Conservation (phyloP, 2,329 filamentous ascomycete species). For the Colletotrichum sp. region DNA sequence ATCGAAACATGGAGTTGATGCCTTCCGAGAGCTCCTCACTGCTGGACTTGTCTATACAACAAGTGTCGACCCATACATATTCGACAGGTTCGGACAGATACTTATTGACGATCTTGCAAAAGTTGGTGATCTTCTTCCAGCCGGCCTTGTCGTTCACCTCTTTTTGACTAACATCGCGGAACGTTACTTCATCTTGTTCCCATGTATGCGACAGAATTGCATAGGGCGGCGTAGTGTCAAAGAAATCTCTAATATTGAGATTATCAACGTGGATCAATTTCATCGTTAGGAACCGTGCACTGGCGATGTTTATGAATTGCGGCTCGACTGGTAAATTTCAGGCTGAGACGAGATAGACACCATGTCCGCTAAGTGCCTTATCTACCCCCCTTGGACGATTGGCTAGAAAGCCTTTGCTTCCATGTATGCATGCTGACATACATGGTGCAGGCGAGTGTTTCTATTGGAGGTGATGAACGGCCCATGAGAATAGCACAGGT, state of each 20-base stretch:
- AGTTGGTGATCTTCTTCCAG: background rate
- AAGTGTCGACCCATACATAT: constrained; percentile 22
- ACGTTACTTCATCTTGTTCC: background rate
- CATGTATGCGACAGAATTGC: background rate
- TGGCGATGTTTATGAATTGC: background rate
- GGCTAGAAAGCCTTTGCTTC: no score
- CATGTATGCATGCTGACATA: no score
- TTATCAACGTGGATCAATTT: background rate
- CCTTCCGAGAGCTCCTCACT: constrained; percentile 15
- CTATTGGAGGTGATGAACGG: no score
- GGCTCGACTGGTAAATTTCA: no score
- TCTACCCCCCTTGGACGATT: no score
- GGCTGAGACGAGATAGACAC: no score
- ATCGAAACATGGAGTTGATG: constrained; percentile 19
- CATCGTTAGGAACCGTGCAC: no score
- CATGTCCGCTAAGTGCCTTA: no score
- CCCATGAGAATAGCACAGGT: no score
- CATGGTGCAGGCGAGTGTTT: no score
- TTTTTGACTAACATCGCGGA: background rate
- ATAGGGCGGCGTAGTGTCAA: background rate
- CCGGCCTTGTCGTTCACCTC: fast-evolving
- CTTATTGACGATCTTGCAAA: background rate
- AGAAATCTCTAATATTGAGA: background rate
- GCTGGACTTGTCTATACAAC: constrained; percentile 19
- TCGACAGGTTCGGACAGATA: background rate